phyloP scores from a whole-genome alignment of 2,329 filamentous ascomycete genomes.

The Cadophora malorum region DNA sequence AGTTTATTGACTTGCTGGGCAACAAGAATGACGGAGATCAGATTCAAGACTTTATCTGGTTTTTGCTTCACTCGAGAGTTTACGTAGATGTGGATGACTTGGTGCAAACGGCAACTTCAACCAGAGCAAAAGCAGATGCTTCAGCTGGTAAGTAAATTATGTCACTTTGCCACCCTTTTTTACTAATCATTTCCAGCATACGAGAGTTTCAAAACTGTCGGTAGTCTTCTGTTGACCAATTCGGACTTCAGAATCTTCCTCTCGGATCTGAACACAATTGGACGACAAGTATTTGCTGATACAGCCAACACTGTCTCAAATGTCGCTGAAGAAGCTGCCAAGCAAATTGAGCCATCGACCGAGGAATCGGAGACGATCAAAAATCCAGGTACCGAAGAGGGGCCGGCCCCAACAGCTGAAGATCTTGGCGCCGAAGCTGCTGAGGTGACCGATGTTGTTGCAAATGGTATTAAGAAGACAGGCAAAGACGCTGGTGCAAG shows the following conservation, averaged over 20 bases:
- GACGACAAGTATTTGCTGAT: slow-evolving; percentile 84
- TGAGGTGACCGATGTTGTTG: slow-evolving; percentile 54
- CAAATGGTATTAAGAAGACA: slow-evolving; percentile 54
- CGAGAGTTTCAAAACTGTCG: slow-evolving; percentile 81
- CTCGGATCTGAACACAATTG: slow-evolving; percentile 78
- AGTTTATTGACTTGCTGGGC: slow-evolving; percentile 81
- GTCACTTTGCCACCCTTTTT: slow-evolving; percentile 26
- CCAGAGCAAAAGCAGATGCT: slow-evolving; percentile 73
- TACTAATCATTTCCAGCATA: slow-evolving; percentile 61
- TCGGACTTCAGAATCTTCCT: slow-evolving; percentile 88
- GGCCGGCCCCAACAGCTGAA: slow-evolving; percentile 60
- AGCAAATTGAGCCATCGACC: slow-evolving; percentile 72
- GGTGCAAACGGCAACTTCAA: slow-evolving; percentile 62
- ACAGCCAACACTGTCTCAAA: slow-evolving; percentile 81
- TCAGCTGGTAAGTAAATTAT: slow-evolving; percentile 63
- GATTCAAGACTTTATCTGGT: slow-evolving; percentile 92
- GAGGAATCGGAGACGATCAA: slow-evolving; percentile 63
- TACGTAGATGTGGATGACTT: slow-evolving; percentile 71
- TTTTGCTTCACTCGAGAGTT: slow-evolving; percentile 74
- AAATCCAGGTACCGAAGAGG: slow-evolving; percentile 56
- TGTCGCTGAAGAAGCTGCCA: slow-evolving; percentile 75
- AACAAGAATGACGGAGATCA: slow-evolving; percentile 87
- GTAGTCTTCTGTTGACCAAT: slow-evolving; percentile 85
- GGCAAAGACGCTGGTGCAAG: slow-evolving; percentile 70
- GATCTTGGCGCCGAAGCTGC: slow-evolving; percentile 66